Evolutionary conservation across 192 early-diverging fungal genomes (phyloP), one percentile per base, ranked within the genome.

Genomic region (Entomortierella chlamydospora): DNA sequence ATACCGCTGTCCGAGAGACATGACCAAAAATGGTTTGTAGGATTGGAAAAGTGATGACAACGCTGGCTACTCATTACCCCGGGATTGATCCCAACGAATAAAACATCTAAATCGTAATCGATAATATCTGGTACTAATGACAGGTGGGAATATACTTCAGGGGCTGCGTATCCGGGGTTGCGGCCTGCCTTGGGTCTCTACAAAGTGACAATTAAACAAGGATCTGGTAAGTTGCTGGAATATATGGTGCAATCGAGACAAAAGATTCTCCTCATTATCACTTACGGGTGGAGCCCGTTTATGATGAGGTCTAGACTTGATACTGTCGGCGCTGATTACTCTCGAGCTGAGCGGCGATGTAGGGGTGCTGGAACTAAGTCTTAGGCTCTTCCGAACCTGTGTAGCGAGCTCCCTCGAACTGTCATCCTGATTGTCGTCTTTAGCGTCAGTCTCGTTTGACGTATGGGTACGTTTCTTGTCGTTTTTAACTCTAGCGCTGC

Each of bases 81-180:
- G 11, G 90, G 91, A 68, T 93, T 93, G 70, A 93, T 91, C 0
- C 92, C 92, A 12, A 92, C 85, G 69, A 92, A 93, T n/a, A 93
- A 61, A 1, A 93, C 85, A 20, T 81, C 78, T 18, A 89, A 64
- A 55, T 87, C 82, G 61, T 86, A 70, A 34, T 73, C 85, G 17
- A 89, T 59, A 13, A 82, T 72, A 60, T 89, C 88, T 28, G 82
- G 57, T 1, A 87, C 53, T 2, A 41, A 18, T 18, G 61, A n/a
- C 20, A 79, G 43, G 26, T 79, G 76, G 11, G 76, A 68, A 60
- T 79, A 79, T 0, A 61, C 68, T 2, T 47, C 61, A 15, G 76
- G 76, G 0, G 76, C 13, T 10, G 76, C 22, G 26, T 79, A 79
- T 1, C 68, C 62, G 11, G 50, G 47, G 26, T 70, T 70, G 4